A percentile compares a stretch with the other conserved stretches of the same genome.
Evolutionary conservation across 2,329 filamentous ascomycete species (phyloP).

Genomic region (Ophiostoma sp.): DNA sequence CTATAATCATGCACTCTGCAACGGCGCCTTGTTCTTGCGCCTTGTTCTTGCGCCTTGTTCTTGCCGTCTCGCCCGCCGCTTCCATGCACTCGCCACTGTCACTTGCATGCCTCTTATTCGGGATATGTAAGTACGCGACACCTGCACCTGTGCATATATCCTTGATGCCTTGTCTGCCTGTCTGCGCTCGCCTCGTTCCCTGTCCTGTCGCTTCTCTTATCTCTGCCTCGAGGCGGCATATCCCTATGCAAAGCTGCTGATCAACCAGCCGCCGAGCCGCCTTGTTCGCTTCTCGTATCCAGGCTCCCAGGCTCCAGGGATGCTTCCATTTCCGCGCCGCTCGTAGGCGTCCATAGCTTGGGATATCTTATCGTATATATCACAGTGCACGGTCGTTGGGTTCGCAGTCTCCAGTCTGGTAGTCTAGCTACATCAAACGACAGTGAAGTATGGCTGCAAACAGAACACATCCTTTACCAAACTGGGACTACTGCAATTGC

Average conservation of each 20-base stretch:
- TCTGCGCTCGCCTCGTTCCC: too few species aligned
- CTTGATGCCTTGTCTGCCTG: background rate
- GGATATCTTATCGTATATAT: too few species aligned
- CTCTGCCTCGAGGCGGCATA: too few species aligned
- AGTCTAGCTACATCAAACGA: background rate
- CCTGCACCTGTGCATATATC: background rate
- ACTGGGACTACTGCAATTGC: too few species aligned
- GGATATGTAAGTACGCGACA: too few species aligned
- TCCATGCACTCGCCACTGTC: constrained; percentile 7
- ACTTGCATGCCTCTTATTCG: background rate
- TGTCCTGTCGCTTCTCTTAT: too few species aligned
- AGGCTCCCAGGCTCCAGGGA: too few species aligned
- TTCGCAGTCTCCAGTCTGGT: background rate
- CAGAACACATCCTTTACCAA: background rate
- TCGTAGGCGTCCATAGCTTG: too few species aligned
- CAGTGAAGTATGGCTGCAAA: background rate
- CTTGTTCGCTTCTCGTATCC: too few species aligned
- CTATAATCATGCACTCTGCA: background rate
- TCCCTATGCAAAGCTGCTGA: too few species aligned
- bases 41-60: constrained; percentile 14
- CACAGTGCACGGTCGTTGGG: background rate
- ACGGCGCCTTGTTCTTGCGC: constrained; percentile 11
- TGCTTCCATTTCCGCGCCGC: too few species aligned
- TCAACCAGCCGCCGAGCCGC: too few species aligned
- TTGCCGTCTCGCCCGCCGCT: constrained; percentile 9